Evolutionary conservation across 495 filamentous ascomycete species (phyloP).

Genomic region (Patellaria atrata): DNA sequence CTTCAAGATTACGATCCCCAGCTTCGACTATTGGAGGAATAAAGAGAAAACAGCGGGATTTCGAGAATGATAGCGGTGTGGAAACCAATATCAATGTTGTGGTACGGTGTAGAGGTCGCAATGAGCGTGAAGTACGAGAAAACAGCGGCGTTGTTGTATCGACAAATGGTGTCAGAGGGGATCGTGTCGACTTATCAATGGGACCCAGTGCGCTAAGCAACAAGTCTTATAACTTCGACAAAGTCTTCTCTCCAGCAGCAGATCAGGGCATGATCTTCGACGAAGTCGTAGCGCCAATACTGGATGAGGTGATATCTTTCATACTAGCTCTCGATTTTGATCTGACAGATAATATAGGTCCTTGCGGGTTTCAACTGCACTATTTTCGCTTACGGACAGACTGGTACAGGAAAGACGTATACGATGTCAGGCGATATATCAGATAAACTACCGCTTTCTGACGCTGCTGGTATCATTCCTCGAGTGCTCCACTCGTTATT

Average conservation of each 20-base stretch:
- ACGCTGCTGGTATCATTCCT: constrained; percentile 88
- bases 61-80: constrained; percentile 53
- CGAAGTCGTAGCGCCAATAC: constrained; percentile 78
- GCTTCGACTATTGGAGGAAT: constrained; percentile 32
- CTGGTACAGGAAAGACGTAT: constrained; percentile 95
- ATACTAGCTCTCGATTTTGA: background rate
- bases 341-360: constrained; percentile 44
- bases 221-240: constrained; percentile 93
- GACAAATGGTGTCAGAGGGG: constrained; percentile 75
- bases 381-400: constrained; percentile 97
- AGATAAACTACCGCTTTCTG: constrained; percentile 67
- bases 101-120: constrained; percentile 84
- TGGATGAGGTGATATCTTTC: constrained; percentile 83
- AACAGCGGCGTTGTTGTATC: constrained; percentile 84
- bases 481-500: constrained; percentile 78
- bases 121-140: constrained; percentile 78
- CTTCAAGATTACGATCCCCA: constrained; percentile 35
- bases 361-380: constrained; percentile 95
- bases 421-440: constrained; percentile 98
- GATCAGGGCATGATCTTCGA: constrained; percentile 89
- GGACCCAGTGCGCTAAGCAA: constrained; percentile 83
- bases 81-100: constrained; percentile 97
- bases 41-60: constrained; percentile 75
- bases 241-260: constrained; percentile 89
- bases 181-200: constrained; percentile 75